Percentiles rank a stretch among this genome's conserved stretches.
These are phyloP conservation scores for Ascoidea asiatica DNA, from an alignment of 805 yeast genomes.

Conservation along the genomic window DNA sequence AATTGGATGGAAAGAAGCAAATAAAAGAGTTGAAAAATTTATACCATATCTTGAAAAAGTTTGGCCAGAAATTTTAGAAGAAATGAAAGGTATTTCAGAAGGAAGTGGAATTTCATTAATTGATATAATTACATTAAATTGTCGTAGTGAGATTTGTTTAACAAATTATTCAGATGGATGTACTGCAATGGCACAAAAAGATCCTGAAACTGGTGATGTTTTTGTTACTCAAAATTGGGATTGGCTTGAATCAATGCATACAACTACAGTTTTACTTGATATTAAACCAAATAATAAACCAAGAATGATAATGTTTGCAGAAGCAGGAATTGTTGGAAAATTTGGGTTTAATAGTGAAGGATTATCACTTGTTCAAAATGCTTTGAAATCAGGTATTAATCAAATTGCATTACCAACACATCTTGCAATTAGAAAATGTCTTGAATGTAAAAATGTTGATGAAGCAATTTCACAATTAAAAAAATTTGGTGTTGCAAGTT, in stretches of 20 bases:
- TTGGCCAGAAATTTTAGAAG: slow-evolving; percentile 21
- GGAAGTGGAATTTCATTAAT: slow-evolving; percentile 19
- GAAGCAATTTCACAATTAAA: no score
- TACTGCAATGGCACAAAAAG: slow-evolving; percentile 19
- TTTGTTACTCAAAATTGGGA: slow-evolving; percentile 28
- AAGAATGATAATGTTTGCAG: slow-evolving; percentile 14
- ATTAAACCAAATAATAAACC: slow-evolving; percentile 14
- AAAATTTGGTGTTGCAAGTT: no score
- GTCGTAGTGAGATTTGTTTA: slow-evolving; percentile 24
- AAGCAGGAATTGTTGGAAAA: no score
- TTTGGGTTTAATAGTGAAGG: no score
- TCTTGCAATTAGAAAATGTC: no score
- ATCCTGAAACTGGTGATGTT: slow-evolving; percentile 12
- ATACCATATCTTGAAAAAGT: slow-evolving; percentile 15
- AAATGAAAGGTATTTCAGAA: slow-evolving; percentile 23
- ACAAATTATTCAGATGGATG: slow-evolving; percentile 25
- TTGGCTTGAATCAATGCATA: slow-evolving; percentile 19
- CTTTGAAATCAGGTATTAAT: no score
- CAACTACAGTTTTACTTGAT: slow-evolving; percentile 15
- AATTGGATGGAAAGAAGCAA: slow-evolving; percentile 19
- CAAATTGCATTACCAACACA: no score
- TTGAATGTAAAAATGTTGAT: no score
- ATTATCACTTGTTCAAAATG: no score
- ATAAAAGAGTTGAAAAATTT: slow-evolving; percentile 15
- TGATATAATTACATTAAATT: slow-evolving; percentile 25